Percentiles rank a stretch among this genome's conserved stretches.
These are phyloP conservation scores for Pittosporum tobira DNA, from an alignment of 129 eudicot genomes.

Conservation along the genomic window DNA sequence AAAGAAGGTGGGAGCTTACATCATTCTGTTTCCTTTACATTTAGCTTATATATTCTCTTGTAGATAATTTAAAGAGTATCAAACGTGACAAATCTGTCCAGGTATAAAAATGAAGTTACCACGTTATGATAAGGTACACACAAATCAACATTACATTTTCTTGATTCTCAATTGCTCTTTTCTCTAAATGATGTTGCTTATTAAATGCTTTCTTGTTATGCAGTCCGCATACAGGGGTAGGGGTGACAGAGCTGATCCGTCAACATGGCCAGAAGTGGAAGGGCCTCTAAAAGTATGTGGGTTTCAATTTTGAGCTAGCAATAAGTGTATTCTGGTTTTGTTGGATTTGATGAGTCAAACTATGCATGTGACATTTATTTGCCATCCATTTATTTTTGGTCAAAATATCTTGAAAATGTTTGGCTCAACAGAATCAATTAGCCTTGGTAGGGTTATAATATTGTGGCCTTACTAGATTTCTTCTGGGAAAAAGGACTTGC, in stretches of 20 bases:
- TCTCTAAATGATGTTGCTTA: neutral
- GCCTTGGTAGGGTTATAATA: too few relatives aligned
- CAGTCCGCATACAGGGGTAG: conserved; percentile 89
- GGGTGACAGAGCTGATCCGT: conserved; percentile 90
- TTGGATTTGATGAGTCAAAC: neutral
- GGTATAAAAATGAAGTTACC: conserved; percentile 93
- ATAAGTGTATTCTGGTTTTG: neutral
- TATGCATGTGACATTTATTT: too few relatives aligned
- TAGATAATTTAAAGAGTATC: conserved; percentile 3
- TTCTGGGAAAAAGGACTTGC: neutral
- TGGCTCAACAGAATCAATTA: too few relatives aligned
- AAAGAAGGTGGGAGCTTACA: conserved; percentile 49
- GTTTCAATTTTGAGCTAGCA: conserved; percentile 9
- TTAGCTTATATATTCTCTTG: conserved; percentile 2
- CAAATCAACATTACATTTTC: neutral
- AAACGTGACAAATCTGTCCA: conserved; percentile 15
- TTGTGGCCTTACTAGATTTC: neutral
- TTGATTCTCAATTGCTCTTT: neutral
- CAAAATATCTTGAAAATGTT: too few relatives aligned
- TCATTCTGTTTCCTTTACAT: conserved; percentile 6
- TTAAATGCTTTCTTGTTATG: conserved; percentile 10
- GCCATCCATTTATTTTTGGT: neutral
- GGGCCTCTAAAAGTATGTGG: conserved; percentile 74
- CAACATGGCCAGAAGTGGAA: conserved; percentile 94
- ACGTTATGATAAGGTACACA: conserved; percentile 78